Base-by-base conservation (phyloP, 139 green algal genomes). In the Chlorella vulgaris region DNA sequence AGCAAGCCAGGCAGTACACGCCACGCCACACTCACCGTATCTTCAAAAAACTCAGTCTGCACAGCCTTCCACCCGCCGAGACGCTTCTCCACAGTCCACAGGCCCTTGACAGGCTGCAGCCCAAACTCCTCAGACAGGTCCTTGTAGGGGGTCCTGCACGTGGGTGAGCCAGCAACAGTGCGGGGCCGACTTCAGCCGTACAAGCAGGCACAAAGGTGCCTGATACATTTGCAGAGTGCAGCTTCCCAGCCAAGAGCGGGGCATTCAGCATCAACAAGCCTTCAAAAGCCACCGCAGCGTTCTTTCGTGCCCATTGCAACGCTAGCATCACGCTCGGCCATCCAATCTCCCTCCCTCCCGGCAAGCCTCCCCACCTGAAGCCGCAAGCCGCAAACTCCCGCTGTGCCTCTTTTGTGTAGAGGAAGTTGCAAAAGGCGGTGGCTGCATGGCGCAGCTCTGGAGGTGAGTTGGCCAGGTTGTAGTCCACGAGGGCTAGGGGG, bases 81-180 rank as follows among this genome's bases (percentile, higher is more conserved):
- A 88, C 89, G 87, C 39, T 88, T 78, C 66, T 96, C 93, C n/a
- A 95, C 93, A 0, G 76, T 90, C 90, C 91, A 94, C 39, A 92
- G 35, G 1, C 78, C 75, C 82, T 86, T 89, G 38, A 93, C 87
- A 22, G 43, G 53, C 1, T 80, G 85, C 63, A 89, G 47, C 66
- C 76, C 74, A 31, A 47, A 58, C 39, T 86, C 86, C n/a, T 63
- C 36, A 35, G 35, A 33, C 39, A 84, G 39, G 21, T 81, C 69
- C 53, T 61, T 53, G 73, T 73, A 74, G 43, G 39, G 71, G 42
- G 63, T 67, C 69, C 69, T 88, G 84, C 39, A 83, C 22, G 1
- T 6, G 65, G 18, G 66, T 15, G 13, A 73, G 36, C 29, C 1
- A 13, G 36, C 24, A 40, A 21, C 15, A 22, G 3, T 13, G 58